Conservation (phyloP, 192 early-diverging fungal species). For the Linnemannia zychae region DNA sequence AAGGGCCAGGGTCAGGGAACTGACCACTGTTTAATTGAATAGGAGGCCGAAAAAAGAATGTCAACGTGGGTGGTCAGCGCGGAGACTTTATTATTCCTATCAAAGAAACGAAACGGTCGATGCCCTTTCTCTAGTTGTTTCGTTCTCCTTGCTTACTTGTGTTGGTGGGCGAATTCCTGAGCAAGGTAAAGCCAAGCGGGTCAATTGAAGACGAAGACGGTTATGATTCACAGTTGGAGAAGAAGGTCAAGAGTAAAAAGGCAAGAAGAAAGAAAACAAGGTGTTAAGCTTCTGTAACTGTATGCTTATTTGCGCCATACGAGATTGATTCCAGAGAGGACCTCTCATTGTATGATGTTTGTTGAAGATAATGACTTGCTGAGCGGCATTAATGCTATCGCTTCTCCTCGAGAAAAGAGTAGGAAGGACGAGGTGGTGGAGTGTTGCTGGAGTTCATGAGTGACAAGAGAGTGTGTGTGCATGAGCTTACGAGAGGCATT, state of each 20-base stretch:
- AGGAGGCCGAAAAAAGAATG: neutral
- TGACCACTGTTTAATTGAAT: slow-evolving; percentile 54
- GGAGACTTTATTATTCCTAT: neutral
- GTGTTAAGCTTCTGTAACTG: neutral
- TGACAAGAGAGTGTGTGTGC: neutral
- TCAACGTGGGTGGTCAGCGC: neutral
- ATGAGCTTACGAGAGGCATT: slow-evolving; percentile 12
- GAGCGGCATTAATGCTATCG: neutral
- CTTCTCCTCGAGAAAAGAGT: neutral
- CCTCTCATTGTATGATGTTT: neutral
- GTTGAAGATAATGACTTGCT: neutral
- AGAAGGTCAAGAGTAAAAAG: neutral
- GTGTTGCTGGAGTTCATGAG: neutral
- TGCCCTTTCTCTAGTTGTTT: neutral
- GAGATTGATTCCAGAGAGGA: neutral
- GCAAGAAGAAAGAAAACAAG: neutral
- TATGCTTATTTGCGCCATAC: neutral
- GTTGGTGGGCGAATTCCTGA: slow-evolving; percentile 71
- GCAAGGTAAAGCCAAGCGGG: neutral
- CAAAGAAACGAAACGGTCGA: neutral
- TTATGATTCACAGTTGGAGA: neutral
- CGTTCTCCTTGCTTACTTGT: slow-evolving; percentile 56
- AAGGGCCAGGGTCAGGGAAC: slow-evolving; percentile 87
- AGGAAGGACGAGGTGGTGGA: neutral
- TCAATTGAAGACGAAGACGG: neutral